Evolutionary conservation across 495 filamentous ascomycete genomes (phyloP).

Genomic region (Evernia prunastri): DNA sequence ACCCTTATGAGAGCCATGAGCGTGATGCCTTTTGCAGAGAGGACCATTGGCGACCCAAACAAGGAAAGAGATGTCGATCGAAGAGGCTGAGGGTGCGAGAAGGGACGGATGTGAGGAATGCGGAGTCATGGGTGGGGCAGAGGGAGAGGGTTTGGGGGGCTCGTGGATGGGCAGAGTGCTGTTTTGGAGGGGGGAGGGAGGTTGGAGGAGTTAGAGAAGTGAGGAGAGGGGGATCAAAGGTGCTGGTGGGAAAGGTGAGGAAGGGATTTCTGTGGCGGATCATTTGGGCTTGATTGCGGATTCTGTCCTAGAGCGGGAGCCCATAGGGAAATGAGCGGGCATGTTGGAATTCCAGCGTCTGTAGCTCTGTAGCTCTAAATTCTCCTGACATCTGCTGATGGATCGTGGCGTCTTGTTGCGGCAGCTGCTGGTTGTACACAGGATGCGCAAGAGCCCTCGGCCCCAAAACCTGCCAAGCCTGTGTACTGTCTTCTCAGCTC

Average conservation of each 20-base stretch:
- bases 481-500: no score
- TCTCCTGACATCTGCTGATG: no score
- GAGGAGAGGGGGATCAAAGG: conserved; percentile 37
- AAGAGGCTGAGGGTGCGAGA: conserved; percentile 39
- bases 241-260: conserved; percentile 23
- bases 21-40: no score
- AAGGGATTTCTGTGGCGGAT: conserved; percentile 41
- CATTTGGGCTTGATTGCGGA: conserved; percentile 42
- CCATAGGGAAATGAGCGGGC: no score
- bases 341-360: no score
- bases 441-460: no score
- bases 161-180: conserved; percentile 49
- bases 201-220: conserved; percentile 33
- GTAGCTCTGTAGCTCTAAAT: no score
- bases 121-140: conserved; percentile 34
- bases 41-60: no score
- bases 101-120: conserved; percentile 52
- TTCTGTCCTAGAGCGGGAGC: background rate
- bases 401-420: background rate
- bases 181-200: conserved; percentile 32
- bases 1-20: no score
- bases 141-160: conserved; percentile 38
- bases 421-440: no score
- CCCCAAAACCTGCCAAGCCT: no score
- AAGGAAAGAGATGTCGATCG: conserved; percentile 21